These are phyloP conservation scores for Senecio squalidus DNA, from an alignment of 140 eudicot genomes.

Conservation along the genomic window DNA sequence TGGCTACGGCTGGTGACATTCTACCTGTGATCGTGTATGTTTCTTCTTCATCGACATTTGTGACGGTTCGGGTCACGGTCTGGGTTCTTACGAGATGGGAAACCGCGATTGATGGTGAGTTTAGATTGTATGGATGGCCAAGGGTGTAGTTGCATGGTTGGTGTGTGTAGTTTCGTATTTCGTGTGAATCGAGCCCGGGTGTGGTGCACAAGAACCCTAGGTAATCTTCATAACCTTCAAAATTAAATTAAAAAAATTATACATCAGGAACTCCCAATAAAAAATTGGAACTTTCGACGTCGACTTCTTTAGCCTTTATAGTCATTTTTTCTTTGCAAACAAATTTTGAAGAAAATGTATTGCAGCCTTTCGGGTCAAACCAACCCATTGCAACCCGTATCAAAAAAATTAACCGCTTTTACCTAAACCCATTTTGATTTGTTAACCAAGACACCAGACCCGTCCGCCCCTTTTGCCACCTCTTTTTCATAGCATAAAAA, in stretches of 20 bases:
- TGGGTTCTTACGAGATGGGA: conserved; percentile 89
- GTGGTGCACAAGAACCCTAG: conserved; percentile 87
- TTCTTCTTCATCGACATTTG: conserved; percentile 86
- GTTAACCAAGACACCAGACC: too few relatives aligned
- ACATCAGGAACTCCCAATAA: neutral
- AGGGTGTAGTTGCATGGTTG: conserved; percentile 84
- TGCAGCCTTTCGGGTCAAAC: too few relatives aligned
- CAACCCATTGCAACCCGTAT: too few relatives aligned
- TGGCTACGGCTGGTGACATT: conserved; percentile 88
- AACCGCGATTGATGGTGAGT: conserved; percentile 80
- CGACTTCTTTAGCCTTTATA: too few relatives aligned
- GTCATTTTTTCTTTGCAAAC: too few relatives aligned
- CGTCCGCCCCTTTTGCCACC: too few relatives aligned
- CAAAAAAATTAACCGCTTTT: too few relatives aligned
- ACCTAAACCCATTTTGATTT: too few relatives aligned
- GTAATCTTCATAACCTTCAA: conserved; percentile 79
- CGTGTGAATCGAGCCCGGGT: conserved; percentile 76
- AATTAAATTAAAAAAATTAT: neutral
- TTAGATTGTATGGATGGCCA: conserved; percentile 86
- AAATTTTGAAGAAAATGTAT: too few relatives aligned
- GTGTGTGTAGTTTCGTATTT: conserved; percentile 71
- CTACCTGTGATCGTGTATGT: conserved; percentile 65
- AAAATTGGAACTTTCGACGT: neutral
- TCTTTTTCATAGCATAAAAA: too few relatives aligned
- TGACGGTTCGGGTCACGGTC: conserved; percentile 75